These are phyloP conservation scores for Secale cereale DNA, from an alignment of 176 grass and related monocot species.

Conservation along the genomic window DNA sequence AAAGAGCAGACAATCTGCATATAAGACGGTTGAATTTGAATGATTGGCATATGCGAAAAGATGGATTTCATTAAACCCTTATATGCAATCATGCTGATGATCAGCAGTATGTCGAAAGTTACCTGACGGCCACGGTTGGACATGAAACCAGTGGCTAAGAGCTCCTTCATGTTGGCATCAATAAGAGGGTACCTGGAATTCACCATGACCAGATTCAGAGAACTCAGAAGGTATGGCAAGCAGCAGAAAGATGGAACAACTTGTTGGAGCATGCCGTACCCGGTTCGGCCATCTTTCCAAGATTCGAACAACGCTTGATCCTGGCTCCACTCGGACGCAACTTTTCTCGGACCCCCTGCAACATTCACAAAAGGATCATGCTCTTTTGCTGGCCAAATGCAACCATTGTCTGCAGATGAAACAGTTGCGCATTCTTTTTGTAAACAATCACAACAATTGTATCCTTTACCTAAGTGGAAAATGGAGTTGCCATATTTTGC, in stretches of 20 bases:
- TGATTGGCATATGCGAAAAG: not conserved
- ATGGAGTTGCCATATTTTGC: slow-evolving; percentile 85
- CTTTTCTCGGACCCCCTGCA: slow-evolving; percentile 80
- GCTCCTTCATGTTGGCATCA: slow-evolving; percentile 95
- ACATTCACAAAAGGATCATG: not conserved
- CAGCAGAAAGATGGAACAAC: not conserved
- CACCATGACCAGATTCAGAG: not conserved
- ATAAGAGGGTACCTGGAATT: slow-evolving; percentile 80
- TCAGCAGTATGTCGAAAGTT: not conserved
- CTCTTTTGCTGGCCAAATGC: not conserved
- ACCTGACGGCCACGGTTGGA: slow-evolving; percentile 87
- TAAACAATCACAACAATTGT: not conserved
- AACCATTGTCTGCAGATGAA: not conserved
- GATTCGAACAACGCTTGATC: slow-evolving; percentile 62
- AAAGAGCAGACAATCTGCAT: slow-evolving; percentile 95
- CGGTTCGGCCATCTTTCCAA: slow-evolving; percentile 81
- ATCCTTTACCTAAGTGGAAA: slow-evolving; percentile 76
- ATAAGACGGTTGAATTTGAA: not conserved
- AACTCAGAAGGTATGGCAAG: not conserved
- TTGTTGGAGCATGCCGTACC: slow-evolving; percentile 32
- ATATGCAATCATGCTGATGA: not conserved
- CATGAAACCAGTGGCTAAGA: slow-evolving; percentile 85
- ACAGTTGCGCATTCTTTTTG: not conserved
- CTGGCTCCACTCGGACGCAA: slow-evolving; percentile 66
- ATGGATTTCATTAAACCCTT: not conserved